phyloP scores from a whole-genome alignment of 2,329 filamentous ascomycete genomes.

The Botrytis deweyae region DNA sequence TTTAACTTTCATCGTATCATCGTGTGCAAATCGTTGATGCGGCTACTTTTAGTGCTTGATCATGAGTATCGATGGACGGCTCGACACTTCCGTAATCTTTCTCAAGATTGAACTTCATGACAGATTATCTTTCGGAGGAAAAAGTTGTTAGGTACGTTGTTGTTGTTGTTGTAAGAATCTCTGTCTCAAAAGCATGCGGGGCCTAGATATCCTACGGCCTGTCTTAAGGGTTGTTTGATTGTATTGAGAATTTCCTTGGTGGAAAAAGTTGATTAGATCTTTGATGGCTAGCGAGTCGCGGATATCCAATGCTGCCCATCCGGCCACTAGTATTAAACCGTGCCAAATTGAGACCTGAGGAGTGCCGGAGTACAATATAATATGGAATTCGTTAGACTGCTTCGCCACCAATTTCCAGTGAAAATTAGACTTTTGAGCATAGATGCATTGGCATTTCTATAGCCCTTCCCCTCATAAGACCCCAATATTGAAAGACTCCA shows the following conservation, averaged over 20 bases:
- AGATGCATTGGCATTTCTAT: not conserved
- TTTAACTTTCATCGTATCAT: not conserved
- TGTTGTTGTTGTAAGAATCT: not conserved
- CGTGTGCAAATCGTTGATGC: not conserved
- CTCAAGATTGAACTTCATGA: not conserved
- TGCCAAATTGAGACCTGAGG: not conserved
- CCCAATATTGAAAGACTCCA: not conserved
- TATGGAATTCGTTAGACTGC: not conserved
- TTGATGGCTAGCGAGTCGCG: not conserved
- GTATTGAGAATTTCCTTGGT: not conserved
- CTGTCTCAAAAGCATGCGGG: not conserved
- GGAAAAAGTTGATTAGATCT: not conserved
- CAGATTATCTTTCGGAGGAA: not conserved
- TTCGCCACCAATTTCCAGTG: not conserved
- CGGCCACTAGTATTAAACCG: not conserved
- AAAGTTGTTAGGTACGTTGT: not conserved
- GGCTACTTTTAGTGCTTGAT: not conserved
- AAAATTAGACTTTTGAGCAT: not conserved
- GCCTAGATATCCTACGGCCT: not conserved
- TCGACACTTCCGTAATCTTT: not conserved
- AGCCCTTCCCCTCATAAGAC: not conserved
- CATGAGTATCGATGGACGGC: not conserved
- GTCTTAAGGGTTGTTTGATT: not conserved
- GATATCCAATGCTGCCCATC: not conserved
- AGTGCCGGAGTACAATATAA: not conserved